Base-by-base conservation (phyloP, 345 rosid genomes). In the Passiflora organensis region DNA sequence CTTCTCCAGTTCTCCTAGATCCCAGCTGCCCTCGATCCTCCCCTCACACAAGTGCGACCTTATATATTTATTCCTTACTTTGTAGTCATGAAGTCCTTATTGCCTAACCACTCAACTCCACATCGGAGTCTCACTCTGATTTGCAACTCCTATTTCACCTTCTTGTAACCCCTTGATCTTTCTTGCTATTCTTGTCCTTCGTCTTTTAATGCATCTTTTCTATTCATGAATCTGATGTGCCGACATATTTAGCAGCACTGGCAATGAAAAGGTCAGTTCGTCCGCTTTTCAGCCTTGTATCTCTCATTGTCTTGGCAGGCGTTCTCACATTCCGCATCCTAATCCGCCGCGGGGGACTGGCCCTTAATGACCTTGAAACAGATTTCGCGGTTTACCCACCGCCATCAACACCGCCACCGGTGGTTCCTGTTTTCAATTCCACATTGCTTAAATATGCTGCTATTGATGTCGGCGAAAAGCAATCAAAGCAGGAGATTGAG, bases 181-280 rank as follows among this genome's bases (percentile, higher is more conserved):
- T 41, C 43, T 41, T 41, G 14, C 13, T 41, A 0, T 15, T 12
- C n/a, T 41, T 28, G 5, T 28, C 34, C 34, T 28, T 28, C 8
- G 5, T 28, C 8, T 28, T 28, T 28, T 28, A 28, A 28, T 2
- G 34, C 3, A 28, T 28, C 34, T 3, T 28, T 8, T 28, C 8
- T 28, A 28, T 28, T 8, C 34, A 28, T 28, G 34, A 8, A 28
- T 28, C 34, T 28, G 34, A 28, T 28, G 34, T 8, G 34, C 34
- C 21, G 48, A 64, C 43, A 0, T 41, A 48, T 56, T 38, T 58
- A 47, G 72, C 58, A 37, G 43, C 37, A 36, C 67, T 64, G 6
- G 57, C 65, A 54, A 91, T 87, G 87, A 91, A 91, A 70, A 75
- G 86, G 60, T 78, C 97, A 43, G 72, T 79, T 32, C 81, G 89